Percentiles rank a stretch among this genome's conserved stretches.
phyloP scores from a whole-genome alignment of 2,329 filamentous ascomycete genomes.

The Balansia obtecta region DNA sequence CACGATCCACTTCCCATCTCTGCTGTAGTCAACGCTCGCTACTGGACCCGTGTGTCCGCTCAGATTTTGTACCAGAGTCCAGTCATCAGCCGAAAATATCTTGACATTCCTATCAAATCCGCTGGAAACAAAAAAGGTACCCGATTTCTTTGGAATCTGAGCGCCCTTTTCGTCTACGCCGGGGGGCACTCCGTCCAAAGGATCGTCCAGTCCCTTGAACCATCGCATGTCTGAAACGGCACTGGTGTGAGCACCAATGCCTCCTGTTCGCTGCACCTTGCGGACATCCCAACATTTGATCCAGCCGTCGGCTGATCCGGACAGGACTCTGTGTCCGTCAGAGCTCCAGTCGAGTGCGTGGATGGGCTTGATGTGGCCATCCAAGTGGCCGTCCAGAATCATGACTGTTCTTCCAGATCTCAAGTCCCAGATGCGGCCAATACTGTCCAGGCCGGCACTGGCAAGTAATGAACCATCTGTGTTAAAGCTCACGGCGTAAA shows the following conservation, averaged over 20 bases:
- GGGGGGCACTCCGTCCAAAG: slow-evolving; percentile 47
- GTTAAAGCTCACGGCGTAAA: slow-evolving; percentile 85
- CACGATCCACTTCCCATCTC: slow-evolving; percentile 82
- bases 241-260: slow-evolving; percentile 81
- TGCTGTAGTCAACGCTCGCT: slow-evolving; percentile 76
- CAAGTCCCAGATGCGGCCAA: slow-evolving; percentile 91
- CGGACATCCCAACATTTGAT: slow-evolving; percentile 97
- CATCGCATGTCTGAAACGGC: slow-evolving; percentile 87
- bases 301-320: slow-evolving; percentile 86
- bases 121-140: slow-evolving; percentile 80
- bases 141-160: slow-evolving; percentile 65
- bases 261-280: slow-evolving; percentile 71
- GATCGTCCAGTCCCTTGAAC: slow-evolving; percentile 80
- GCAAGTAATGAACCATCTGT: slow-evolving; percentile 81
- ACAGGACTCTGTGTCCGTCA: slow-evolving; percentile 86
- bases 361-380: slow-evolving; percentile 75
- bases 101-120: slow-evolving; percentile 95
- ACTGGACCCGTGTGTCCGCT: slow-evolving; percentile 89
- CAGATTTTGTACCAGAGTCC: slow-evolving; percentile 77
- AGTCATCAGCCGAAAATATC: slow-evolving; percentile 92
- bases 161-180: slow-evolving; percentile 53
- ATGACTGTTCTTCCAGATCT: slow-evolving; percentile 88
- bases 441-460: slow-evolving; percentile 86
- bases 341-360: slow-evolving; percentile 86
- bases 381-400: slow-evolving; percentile 82